Evolutionary conservation across 1,284 basidiomycete species (phyloP), one percentile per base, ranked within the genome.

Genomic region (Phenoliferia sp.): DNA sequence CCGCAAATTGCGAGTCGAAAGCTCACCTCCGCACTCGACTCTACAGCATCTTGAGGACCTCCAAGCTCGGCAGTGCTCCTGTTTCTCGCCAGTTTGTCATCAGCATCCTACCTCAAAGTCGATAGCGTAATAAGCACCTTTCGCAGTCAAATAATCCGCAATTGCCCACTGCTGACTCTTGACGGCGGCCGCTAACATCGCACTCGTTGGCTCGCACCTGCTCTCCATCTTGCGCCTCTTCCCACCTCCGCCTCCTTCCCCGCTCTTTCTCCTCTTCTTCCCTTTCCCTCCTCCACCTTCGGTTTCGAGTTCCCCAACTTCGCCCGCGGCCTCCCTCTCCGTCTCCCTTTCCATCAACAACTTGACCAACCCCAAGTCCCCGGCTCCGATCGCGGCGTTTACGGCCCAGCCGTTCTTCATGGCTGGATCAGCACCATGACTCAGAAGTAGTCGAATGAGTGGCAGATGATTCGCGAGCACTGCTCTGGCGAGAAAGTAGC

Each of bases 401-500:
- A 94, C 82, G 0, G 90, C 83, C 33, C 92, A 79, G 29, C 81
- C 83, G 15, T 83, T 77, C 73, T 88, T 88, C 69, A 80, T 79
- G 16, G 76, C 75, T 0, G 92, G 90, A 3, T 86, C 86, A 0
- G 90, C 92, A 2, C 86, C 88, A n/a, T 86, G 80, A 1, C 81
- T 79, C 57, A 94, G 84, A 9, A 94, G 82, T 69, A 89, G 88
- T 50, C 79, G 80, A 2, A 92, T 81, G 5, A 94, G 83, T 1
- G 86, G 85, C 0, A 83, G 72, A 71, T 87, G 87, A 17, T 82
- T 81, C 0, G 84, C 85, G 57, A 87, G 82, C 0, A 91, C 89
- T 1, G 91, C 89, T 67, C 85, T 86, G 12, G 86, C 86, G 35
- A 94, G 84, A 0, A 88, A 86, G 74, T 92, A 94, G 0, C 90